phyloP scores from a whole-genome alignment of 192 early-diverging fungal species.

The Coemansia sp. region DNA sequence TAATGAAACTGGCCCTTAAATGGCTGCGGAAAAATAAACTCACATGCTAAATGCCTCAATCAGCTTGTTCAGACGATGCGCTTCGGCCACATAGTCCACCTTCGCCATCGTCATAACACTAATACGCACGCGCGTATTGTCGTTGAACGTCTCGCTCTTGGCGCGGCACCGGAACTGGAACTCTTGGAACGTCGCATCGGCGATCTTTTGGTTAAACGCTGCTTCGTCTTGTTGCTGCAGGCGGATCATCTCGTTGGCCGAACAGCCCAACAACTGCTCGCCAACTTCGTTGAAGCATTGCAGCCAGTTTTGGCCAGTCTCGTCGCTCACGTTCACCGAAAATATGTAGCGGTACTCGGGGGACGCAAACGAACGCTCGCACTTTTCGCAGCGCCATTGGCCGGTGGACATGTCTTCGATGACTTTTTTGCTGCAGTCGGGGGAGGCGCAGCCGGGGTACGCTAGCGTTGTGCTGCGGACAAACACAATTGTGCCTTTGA shows the following conservation, averaged over 20 bases:
- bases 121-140: slow-evolving; percentile 55
- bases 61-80: slow-evolving; percentile 46
- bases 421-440: slow-evolving; percentile 88
- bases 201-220: slow-evolving; percentile 55
- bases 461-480: slow-evolving; percentile 66
- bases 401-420: slow-evolving; percentile 55
- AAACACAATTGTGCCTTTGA: slow-evolving; percentile 70
- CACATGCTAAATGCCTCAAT: slow-evolving; percentile 40
- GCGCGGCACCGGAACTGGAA: slow-evolving; percentile 66
- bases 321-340: slow-evolving; percentile 67
- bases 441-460: slow-evolving; percentile 84
- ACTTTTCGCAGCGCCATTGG: slow-evolving; percentile 92
- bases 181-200: slow-evolving; percentile 63
- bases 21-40: slow-evolving; percentile 5
- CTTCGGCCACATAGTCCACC: slow-evolving; percentile 63
- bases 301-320: slow-evolving; percentile 78
- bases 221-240: slow-evolving; percentile 56
- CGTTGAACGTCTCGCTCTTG: slow-evolving; percentile 72
- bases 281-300: slow-evolving; percentile 86
- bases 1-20: not conserved
- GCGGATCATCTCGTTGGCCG: slow-evolving; percentile 68
- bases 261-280: slow-evolving; percentile 61
- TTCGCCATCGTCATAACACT: slow-evolving; percentile 50
- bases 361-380: slow-evolving; percentile 63
- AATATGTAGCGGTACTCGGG: slow-evolving; percentile 87